phyloP scores from a whole-genome alignment of 78 protist genomes.

The Dictyostelium intermedium region DNA sequence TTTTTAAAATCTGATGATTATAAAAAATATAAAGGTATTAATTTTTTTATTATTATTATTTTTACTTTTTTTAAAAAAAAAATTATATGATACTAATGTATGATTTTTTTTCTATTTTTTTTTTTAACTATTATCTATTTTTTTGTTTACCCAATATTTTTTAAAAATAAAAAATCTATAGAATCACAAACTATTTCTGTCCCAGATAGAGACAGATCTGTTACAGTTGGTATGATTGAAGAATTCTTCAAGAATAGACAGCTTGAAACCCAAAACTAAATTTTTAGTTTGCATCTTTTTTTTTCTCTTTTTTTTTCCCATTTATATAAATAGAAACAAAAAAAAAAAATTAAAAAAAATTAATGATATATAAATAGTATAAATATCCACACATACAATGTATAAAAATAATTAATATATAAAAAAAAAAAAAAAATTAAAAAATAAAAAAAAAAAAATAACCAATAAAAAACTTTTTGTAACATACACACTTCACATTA shows the following conservation, averaged over 20 bases:
- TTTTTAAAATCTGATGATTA: constrained; percentile 58
- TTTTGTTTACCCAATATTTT: neutral
- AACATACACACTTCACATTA: neutral
- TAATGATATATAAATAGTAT: neutral
- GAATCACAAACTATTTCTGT: constrained; percentile 27
- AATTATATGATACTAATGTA: too few relatives aligned
- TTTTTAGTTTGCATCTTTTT: neutral
- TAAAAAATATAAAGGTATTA: constrained; percentile 52
- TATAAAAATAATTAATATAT: neutral
- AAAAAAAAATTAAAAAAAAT: neutral
- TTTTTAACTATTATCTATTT: too few relatives aligned
- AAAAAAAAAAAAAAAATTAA: neutral
- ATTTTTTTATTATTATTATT: neutral
- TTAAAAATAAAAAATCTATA: neutral
- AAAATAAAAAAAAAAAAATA: too few relatives aligned
- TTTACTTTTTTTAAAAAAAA: neutral
- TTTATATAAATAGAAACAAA: neutral
- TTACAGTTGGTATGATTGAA: constrained; percentile 56
- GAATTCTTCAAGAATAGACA: constrained; percentile 31
- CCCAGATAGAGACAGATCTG: constrained; percentile 67
- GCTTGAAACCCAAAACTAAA: neutral
- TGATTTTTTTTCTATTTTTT: neutral
- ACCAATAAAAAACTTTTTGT: neutral
- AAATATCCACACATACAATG: neutral
- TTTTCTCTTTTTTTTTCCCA: neutral